Evolutionary conservation across 441 rosid genomes (phyloP), one percentile per base, ranked within the genome.

Genomic region (Lagerstroemia fauriei): DNA sequence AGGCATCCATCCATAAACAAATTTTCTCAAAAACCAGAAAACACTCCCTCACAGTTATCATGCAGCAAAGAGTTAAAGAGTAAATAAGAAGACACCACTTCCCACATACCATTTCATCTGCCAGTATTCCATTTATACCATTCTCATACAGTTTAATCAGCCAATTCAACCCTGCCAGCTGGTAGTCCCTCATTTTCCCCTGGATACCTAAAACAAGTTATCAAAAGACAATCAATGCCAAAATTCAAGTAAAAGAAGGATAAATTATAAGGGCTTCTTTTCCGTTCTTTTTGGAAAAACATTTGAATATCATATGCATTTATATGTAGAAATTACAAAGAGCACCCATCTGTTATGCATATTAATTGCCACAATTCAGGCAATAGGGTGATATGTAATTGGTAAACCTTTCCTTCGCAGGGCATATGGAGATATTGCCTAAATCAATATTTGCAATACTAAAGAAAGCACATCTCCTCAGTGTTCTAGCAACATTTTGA

Each of bases 101-200:
- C 24, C 12, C 13, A 11, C 83, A 78, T 88, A 96, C 99, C 99
- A 97, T 97, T 90, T 97, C 99, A 90, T 97, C 99, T 20, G 99
- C 99, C 85, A 95, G 95, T 85, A 97, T 97, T 80, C 99, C 99
- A 83, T 95, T 97, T 71, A 97, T 97, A 80, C 99, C 99, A 88
- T 97, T 97, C 91, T 97, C 98, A 82, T 97, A 97, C 75, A 97
- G 91, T 79, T 98, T 89, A 84, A 97, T 97, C 81, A 97, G 97
- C 99, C 99, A 94, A 84, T 97, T 97, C 79, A 97, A 84, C 69
- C 99, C 99, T 82, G 98, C 99, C 88, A 97, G 92, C 79, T 97
- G 99, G 86, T 97, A 97, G 88, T 97, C 99, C 91, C 99, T 93
- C 92, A 97, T 86, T 89, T 94, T 97, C 73, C 99, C 99, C 84